Evolutionary conservation across 768 basidiomycete species (phyloP).

Genomic region (Boletus vermiculosoides): DNA sequence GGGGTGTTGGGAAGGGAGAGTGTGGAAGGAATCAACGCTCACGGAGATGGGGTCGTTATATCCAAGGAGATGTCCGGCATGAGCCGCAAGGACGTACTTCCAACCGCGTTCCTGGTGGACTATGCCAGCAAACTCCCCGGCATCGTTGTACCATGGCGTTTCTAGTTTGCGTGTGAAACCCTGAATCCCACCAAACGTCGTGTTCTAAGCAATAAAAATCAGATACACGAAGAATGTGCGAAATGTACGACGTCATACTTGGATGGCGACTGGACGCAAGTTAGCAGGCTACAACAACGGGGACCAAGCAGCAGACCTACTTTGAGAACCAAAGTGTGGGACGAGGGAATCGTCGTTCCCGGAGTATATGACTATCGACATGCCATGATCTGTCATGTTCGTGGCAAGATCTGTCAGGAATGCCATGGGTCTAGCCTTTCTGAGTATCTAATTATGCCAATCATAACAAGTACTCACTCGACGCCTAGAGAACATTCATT

Average conservation of each 20-base stretch:
- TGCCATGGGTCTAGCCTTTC: conserved; percentile 30
- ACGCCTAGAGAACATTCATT: conserved; percentile 23
- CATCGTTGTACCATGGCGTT: conserved; percentile 63
- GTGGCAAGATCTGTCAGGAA: conserved; percentile 65
- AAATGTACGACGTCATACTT: conserved; percentile 33
- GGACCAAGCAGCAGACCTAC: conserved; percentile 33
- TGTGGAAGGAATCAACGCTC: conserved; percentile 25
- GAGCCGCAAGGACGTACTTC: conserved; percentile 40
- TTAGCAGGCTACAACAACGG: background rate
- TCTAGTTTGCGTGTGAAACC: conserved; percentile 68
- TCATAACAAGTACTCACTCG: conserved; percentile 28
- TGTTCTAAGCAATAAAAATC: conserved; percentile 48
- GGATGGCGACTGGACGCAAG: conserved; percentile 47
- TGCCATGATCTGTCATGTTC: conserved; percentile 49
- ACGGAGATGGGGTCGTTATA: conserved; percentile 41
- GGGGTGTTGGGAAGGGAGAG: background rate
- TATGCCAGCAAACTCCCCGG: conserved; percentile 57
- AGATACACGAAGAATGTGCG: background rate
- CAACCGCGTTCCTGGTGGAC: conserved; percentile 72
- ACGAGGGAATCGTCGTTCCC: conserved; percentile 69
- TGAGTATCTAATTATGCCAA: too few relatives aligned
- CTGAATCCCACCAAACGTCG: conserved; percentile 76
- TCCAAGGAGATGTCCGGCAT: conserved; percentile 40
- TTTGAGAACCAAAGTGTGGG: conserved; percentile 60
- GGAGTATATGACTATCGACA: conserved; percentile 56